Conservation (phyloP, 2,329 filamentous ascomycete genomes). For the Hypoxylon sp. region DNA sequence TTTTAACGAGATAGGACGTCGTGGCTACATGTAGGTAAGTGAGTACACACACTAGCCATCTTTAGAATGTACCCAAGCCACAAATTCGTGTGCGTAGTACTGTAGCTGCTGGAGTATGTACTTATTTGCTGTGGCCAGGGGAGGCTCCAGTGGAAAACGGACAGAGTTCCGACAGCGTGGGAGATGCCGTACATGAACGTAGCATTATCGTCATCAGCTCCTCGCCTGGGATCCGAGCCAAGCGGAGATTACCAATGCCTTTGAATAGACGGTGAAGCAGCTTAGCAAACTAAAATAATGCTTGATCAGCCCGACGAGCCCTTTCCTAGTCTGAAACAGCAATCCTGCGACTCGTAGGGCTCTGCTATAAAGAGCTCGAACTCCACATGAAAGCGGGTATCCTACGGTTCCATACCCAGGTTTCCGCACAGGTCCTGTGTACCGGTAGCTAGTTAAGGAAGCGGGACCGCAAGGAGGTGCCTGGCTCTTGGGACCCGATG, state of each 20-base stretch:
- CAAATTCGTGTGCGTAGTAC: constrained; percentile 28
- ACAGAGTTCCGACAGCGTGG: constrained; percentile 34
- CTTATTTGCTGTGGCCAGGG: constrained; percentile 10
- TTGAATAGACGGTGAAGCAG: constrained; percentile 4
- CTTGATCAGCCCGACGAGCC: constrained; percentile 27
- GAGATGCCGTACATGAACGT: constrained; percentile 25
- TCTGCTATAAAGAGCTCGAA: constrained; percentile 29
- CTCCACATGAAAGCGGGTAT: constrained; percentile 42
- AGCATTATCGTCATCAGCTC: constrained; percentile 26
- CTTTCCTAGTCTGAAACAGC: constrained; percentile 34
- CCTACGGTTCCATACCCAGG: constrained; percentile 34
- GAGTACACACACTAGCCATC: constrained; percentile 26
- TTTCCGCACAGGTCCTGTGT: constrained; percentile 23
- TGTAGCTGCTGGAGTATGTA: constrained; percentile 23
- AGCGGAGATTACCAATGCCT: constrained; percentile 13
- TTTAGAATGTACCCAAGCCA: constrained; percentile 29
- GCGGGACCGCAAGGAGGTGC: constrained; percentile 33
- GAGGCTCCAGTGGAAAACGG: constrained; percentile 15
- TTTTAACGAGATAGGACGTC: constrained; percentile 26
- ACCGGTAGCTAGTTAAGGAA: constrained; percentile 36
- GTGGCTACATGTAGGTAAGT: constrained; percentile 27
- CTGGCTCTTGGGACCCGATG: constrained; percentile 39
- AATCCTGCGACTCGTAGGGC: constrained; percentile 38
- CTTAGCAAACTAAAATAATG: constrained; percentile 22
- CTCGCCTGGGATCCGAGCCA: constrained; percentile 7